Evolutionary conservation across 345 rosid species (phyloP), one percentile per base, ranked within the genome.

Genomic region (Reutealis trisperma): DNA sequence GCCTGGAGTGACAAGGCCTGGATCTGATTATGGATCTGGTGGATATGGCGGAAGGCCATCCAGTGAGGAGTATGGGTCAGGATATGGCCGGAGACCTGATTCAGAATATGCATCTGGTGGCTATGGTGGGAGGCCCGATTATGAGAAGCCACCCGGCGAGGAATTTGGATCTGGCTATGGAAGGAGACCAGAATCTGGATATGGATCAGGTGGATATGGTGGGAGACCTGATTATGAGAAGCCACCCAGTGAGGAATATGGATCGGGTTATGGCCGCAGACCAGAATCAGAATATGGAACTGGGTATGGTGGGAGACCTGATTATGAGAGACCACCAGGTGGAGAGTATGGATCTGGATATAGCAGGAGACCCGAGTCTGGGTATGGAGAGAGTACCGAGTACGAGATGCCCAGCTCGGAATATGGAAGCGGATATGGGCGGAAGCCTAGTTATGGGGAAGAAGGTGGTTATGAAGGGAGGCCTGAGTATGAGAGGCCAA

Each of bases 251-350:
- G 57, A 15, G 57, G 70, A 66, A n/a, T 66, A 66, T 13, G 72
- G 54, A 49, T 68, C 73, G 10, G 61, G 60, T 18, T 42, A 37
- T 21, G 45, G 24, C 65, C 44, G 74, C n/a, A 15, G 24, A 74
- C 73, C 84, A 6, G 83, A 74, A 34, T 55, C 69, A 61, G 90
- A 68, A 14, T 86, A 83, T 25, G 94, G 85, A 5, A 79, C 85
- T 5, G 75, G 63, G 1, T 80, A 79, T 44, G 89, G 82, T 3
- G 67, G 78, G 49, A 81, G 77, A 57, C 51, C 83, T 1, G 77
- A 73, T 25, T 59, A 73, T 9, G 67, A 75, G 27, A 79, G 77
- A 51, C 30, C 84, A 21, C 13, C 78, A 6, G 69, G 57, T 15
- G 57, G 19, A 14, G 70, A 66, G 22, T 66, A 66, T 13, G 72